Evolutionary conservation across 1,139 yeast species (phyloP), one percentile per base, ranked within the genome.

Genomic region (Blastobotrys petasosporus): DNA sequence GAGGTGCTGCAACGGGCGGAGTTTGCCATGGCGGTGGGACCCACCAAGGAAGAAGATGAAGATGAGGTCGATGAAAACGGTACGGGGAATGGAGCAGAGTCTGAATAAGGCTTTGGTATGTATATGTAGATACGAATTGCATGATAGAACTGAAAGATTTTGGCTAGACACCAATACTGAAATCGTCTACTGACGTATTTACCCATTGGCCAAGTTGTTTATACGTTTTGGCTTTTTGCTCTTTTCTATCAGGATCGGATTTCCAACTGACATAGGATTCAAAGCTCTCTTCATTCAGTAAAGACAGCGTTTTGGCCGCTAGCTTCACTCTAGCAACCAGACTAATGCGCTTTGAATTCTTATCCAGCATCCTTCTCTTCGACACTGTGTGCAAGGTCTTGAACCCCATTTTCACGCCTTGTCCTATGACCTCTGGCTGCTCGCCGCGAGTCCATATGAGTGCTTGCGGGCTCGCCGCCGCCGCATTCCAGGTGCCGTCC

Each of bases 1-100:
- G 80, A 80, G 53, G 68, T 80, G 39, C 73, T 90, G 55, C 86
- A 86, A 58, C 79, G 88, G 51, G 95, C 97, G 0, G 95, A 86
- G 63, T 80, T 79, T 57, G 94, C 94, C 0, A 64, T 69, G 35
- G 56, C 63, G 50, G 54, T 64, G 49, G 67, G 64, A 13, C 56
- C 62, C n/a, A 32, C 66, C 64, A 34, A 69, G 61, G 51, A 41
- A 36, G 55, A 51, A 31, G 53, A 42, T 25, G 55, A 47, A 31
- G 59, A 47, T 29, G 59, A 49, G 13, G 53, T 42, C 9, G 59
- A 48, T 17, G 58, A 41, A 10, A 52, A 45, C 31, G 51, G 47
- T 23, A 42, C 40, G 16, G 52, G 47, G 1, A 51, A 51, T 29
- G 55, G 46, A 30, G 45, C 54, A 17, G 56, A 53, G 39, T 39